Evolutionary conservation across 768 basidiomycete genomes (phyloP), one percentile per base, ranked within the genome.

Genomic region (Jaapia argillacea): DNA sequence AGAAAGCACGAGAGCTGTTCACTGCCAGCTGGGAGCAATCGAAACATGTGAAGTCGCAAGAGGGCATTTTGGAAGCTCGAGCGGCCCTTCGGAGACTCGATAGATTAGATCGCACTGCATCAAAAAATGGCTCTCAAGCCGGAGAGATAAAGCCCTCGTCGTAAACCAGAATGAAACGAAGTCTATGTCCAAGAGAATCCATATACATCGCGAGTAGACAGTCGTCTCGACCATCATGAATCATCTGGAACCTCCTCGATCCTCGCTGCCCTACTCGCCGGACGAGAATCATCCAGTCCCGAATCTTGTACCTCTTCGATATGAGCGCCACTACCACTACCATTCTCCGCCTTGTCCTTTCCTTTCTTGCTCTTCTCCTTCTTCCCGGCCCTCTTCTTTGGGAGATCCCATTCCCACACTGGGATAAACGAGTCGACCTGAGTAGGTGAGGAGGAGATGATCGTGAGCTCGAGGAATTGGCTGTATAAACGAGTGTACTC

Each of bases 371-470:
- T 66, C 45, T 78, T 63, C 56, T 75, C 78, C 65, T 69, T 77
- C 67, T 81, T 84, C 66, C 80, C 84, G 24, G 67, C 62, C 42
- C 67, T 70, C 67, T 81, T 83, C 57, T 79, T 77, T 1, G 78
- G 80, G 22, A 89, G 48, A 57, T 98, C 93, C 91, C 93, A 99
- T 54, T 90, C 94, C 87, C 90, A 99, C 16, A 87, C 61, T 16
- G 96, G 96, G 52, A 94, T 86, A 65, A 98, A 99, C 2, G 92
- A 96, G 37, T 97, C 96, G 45, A 99, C 78, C 94, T 98, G 54
- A n/a, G 35, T 4, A 28, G 10, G 31, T 13, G 25, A 20, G 12
- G 26, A 5, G 16, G 35, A 40, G 5, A 24, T 36, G 40, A 36
- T 39, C 48, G 31, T 44, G 21, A n/a, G n/a, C n/a, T n/a, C 13